Conservation (phyloP, 2,329 filamentous ascomycete species). For the Penicillium sp. region DNA sequence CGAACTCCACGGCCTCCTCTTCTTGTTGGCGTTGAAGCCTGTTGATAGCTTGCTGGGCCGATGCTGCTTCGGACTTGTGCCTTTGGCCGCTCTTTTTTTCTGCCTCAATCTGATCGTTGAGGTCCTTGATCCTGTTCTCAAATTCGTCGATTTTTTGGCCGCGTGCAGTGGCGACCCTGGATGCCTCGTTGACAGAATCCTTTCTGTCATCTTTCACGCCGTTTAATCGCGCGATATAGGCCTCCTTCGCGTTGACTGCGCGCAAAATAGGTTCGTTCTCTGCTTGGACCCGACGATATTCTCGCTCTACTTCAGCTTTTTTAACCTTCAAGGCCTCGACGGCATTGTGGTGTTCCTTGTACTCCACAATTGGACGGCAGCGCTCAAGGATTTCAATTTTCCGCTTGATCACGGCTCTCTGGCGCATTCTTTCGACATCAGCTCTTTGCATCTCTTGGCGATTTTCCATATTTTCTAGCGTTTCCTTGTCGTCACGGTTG, state of each 20-base stretch:
- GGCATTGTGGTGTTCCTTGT: slow-evolving; percentile 55
- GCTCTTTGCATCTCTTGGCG: slow-evolving; percentile 73
- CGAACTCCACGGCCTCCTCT: slow-evolving; percentile 65
- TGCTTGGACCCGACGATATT: slow-evolving; percentile 60
- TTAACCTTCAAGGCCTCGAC: slow-evolving; percentile 56
- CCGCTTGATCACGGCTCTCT: slow-evolving; percentile 68
- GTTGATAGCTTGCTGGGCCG: slow-evolving; percentile 59
- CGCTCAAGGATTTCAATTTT: slow-evolving; percentile 65
- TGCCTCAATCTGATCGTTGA: slow-evolving; percentile 47
- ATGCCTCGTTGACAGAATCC: slow-evolving; percentile 54
- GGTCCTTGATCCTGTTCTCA: slow-evolving; percentile 38
- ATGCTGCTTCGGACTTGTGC: slow-evolving; percentile 54
- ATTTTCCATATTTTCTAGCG: slow-evolving; percentile 65
- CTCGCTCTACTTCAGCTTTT: slow-evolving; percentile 55
- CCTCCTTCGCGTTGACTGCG: slow-evolving; percentile 68
- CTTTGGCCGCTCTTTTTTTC: slow-evolving; percentile 52
- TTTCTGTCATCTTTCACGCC: slow-evolving; percentile 57
- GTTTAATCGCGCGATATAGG: slow-evolving; percentile 60
- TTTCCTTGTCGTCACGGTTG: slow-evolving; percentile 60
- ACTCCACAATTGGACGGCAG: slow-evolving; percentile 65
- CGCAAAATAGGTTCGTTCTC: slow-evolving; percentile 66
- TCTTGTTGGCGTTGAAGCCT: slow-evolving; percentile 63
- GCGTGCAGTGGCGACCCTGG: slow-evolving; percentile 47
- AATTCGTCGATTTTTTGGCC: slow-evolving; percentile 45
- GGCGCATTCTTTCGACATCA: slow-evolving; percentile 78